Evolutionary conservation across 164 flowering plant species (phyloP).

Genomic region (Kalanchoe fedtschenkoi): DNA sequence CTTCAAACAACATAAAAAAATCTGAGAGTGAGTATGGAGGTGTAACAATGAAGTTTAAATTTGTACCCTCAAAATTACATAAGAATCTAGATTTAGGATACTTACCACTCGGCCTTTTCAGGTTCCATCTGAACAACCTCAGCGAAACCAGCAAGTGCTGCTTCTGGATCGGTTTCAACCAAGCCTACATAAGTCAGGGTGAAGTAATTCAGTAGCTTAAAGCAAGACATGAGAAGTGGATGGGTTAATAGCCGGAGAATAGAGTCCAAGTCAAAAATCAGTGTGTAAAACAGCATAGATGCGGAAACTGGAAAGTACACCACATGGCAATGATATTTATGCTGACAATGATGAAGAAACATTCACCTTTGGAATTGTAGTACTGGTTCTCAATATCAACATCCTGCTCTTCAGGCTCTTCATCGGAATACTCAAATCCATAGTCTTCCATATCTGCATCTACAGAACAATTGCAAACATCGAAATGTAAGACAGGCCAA

Average conservation of each 20-base stretch:
- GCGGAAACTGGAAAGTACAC: background rate
- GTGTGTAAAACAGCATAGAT: background rate
- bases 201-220: background rate
- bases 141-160: constrained; percentile 86
- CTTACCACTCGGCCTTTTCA: constrained; percentile 96
- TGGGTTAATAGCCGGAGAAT: background rate
- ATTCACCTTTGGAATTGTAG: constrained; percentile 90
- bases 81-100: background rate
- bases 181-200: constrained; percentile 35
- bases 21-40: background rate
- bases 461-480: constrained; percentile 11
- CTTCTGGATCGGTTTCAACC: constrained; percentile 96
- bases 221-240: background rate
- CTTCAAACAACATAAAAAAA: background rate
- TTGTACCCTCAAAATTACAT: background rate
- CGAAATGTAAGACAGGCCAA: background rate
- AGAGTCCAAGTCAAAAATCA: background rate
- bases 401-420: constrained; percentile 97
- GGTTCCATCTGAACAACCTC: constrained; percentile 96
- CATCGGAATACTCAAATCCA: constrained; percentile 98
- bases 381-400: constrained; percentile 98
- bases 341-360: background rate
- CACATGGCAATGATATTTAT: background rate
- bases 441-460: constrained; percentile 99
- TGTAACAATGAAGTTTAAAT: background rate